Evolutionary conservation across 2,329 filamentous ascomycete species (phyloP), one percentile per base, ranked within the genome.

Genomic region (Penicillium sp.): DNA sequence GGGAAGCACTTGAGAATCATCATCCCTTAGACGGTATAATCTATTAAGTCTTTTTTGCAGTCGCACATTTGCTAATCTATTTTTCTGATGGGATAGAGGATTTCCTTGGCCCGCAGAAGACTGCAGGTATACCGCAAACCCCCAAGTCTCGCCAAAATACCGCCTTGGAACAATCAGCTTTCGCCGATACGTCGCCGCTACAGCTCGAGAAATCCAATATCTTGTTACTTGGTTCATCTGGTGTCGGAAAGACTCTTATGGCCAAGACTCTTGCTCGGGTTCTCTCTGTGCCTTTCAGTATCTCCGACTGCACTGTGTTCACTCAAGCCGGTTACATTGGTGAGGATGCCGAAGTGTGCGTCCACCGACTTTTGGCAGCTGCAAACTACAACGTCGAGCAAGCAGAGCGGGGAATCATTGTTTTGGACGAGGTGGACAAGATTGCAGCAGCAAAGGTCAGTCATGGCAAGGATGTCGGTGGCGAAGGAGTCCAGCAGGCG

Each of bases 271-370:
- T 97, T 36, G 94, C 93, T 62, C 88, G 91, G 67, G 88, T 94
- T 48, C 83, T 99, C n/a, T 93, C 94, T 57, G 91, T 97, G 0
- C 94, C 94, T 0, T 96, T 97, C 68, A 91, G 90, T 58, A 96
- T 96, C 74, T 93, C 90, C 57, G 93, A 97, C 73, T 97, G 93
- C 73, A 97, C 94, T 47, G 90, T 92, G 6, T 91, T 97, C 60
- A 97, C 93, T 0, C 93, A 97, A 75, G 93, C 93, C 4, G 93
- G 94, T 26, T 99, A 99, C 66, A 97, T 99, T 62, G 94, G 94
- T 29, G 93, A 97, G 69, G 94, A 99, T 69, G 93, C 93, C n/a
- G 94, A 99, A 70, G 87, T 90, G 0, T 97, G 93, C 65, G 91
- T 99, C 38, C 91, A 97, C 67, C 83, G 94, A 41, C 80, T 99